phyloP scores from a whole-genome alignment of 352 stramenopile genomes.

The Aphanomyces astaci region DNA sequence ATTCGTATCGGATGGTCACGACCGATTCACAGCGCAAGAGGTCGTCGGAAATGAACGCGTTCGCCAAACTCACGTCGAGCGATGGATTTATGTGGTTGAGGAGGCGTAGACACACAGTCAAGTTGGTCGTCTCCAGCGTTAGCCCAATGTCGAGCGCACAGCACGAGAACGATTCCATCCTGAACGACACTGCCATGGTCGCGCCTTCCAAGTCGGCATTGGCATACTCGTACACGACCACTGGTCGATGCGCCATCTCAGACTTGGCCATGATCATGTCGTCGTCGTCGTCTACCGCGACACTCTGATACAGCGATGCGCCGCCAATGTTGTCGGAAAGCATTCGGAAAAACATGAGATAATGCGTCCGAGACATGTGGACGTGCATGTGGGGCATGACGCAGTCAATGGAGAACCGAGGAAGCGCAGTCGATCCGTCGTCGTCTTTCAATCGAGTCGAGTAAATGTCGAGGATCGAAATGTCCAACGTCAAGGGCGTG shows the following conservation, averaged over 20 bases:
- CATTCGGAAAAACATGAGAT: constrained; percentile 55
- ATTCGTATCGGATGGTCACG: constrained; percentile 36
- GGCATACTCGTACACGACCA: constrained; percentile 62
- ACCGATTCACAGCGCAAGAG: background rate
- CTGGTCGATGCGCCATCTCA: constrained; percentile 41
- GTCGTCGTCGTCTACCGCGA: too few relatives aligned
- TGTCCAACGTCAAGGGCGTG: constrained; percentile 38
- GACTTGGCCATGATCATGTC: too few relatives aligned
- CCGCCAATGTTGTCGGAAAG: constrained; percentile 68
- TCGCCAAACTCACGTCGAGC: constrained; percentile 35
- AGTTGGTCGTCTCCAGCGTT: constrained; percentile 26
- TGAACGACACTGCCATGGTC: constrained; percentile 54
- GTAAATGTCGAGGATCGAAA: constrained; percentile 63
- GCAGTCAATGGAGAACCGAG: constrained; percentile 49
- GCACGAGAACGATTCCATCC: constrained; percentile 47
- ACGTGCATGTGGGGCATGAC: constrained; percentile 28
- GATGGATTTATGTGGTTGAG: constrained; percentile 39
- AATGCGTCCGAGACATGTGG: constrained; percentile 28
- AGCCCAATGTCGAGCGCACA: constrained; percentile 31
- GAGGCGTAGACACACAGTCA: constrained; percentile 26
- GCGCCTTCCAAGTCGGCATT: constrained; percentile 55
- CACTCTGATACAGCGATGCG: constrained; percentile 37
- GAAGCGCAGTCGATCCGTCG: constrained; percentile 35
- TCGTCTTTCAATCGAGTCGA: constrained; percentile 36
- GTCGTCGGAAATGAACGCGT: constrained; percentile 25